phyloP scores from a whole-genome alignment of 1,139 yeast genomes.

The Pichia sp. region DNA sequence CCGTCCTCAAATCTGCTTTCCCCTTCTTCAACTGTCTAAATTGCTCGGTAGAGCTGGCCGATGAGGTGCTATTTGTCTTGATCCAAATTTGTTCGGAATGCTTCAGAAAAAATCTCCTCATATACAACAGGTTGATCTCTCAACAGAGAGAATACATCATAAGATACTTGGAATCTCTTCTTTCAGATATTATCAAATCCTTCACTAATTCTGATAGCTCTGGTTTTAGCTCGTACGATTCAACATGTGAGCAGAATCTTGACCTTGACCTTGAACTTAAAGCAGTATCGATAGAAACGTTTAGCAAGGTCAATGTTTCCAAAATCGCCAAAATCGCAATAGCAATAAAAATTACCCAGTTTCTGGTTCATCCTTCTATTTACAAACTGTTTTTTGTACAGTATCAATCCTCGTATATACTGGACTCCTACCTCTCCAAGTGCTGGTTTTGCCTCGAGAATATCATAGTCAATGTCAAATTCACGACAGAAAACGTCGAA shows the following conservation, averaged over 20 bases:
- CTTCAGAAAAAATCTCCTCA: slow-evolving; percentile 8
- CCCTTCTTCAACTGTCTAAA: slow-evolving; percentile 25
- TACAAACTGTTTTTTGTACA: slow-evolving; percentile 20
- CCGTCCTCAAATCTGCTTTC: slow-evolving; percentile 21
- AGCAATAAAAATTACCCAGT: slow-evolving; percentile 25
- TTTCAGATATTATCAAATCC: slow-evolving; percentile 16
- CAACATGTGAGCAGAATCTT: not conserved
- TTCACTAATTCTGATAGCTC: slow-evolving; percentile 15
- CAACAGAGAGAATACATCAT: slow-evolving; percentile 20
- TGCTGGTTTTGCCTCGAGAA: slow-evolving; percentile 32
- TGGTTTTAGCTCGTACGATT: not conserved
- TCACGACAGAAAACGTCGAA: slow-evolving; percentile 16
- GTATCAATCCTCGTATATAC: slow-evolving; percentile 19
- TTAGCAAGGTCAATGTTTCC: slow-evolving; percentile 13
- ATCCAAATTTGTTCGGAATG: slow-evolving; percentile 7
- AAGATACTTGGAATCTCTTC: slow-evolving; percentile 19
- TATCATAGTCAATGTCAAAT: slow-evolving; percentile 25
- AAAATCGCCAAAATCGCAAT: slow-evolving; percentile 28
- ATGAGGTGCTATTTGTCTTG: slow-evolving; percentile 10
- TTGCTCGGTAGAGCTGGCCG: slow-evolving; percentile 17
- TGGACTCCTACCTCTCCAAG: slow-evolving; percentile 28
- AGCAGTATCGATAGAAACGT: slow-evolving; percentile 7
- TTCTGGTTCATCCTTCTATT: slow-evolving; percentile 25
- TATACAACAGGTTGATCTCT: slow-evolving; percentile 10
- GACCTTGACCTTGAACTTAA: not conserved